phyloP scores from a whole-genome alignment of 345 rosid species.

The Camelina sativa region DNA sequence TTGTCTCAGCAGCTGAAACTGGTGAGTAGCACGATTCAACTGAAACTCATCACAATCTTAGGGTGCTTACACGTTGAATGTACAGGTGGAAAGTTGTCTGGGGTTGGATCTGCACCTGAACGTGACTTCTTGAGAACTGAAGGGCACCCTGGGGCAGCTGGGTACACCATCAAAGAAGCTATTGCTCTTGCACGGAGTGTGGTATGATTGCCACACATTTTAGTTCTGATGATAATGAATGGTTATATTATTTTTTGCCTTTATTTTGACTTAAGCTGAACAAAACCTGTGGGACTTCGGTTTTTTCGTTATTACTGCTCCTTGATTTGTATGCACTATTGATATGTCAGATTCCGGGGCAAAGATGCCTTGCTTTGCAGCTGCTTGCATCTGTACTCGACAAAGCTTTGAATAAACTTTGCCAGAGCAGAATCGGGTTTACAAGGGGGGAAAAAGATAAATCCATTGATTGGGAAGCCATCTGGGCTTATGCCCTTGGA shows the following conservation, averaged over 20 bases:
- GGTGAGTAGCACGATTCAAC: conserved; percentile 50
- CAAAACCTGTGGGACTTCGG: conserved; percentile 3
- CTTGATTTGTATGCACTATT: conserved; percentile 21
- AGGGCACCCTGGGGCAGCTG: conserved; percentile 91
- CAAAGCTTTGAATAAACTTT: conserved; percentile 58
- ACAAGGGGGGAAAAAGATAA: conserved; percentile 35
- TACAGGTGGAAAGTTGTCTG: conserved; percentile 52
- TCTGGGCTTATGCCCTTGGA: conserved; percentile 94
- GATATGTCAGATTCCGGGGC: conserved; percentile 75
- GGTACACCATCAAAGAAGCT: conserved; percentile 90
- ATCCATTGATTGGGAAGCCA: conserved; percentile 81
- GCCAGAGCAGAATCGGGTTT: conserved; percentile 54
- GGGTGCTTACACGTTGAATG: conserved; percentile 37
- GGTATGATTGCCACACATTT: conserved; percentile 54
- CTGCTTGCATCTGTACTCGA: conserved; percentile 81
- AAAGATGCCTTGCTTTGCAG: conserved; percentile 75
- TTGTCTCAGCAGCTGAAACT: conserved; percentile 40
- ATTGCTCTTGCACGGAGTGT: conserved; percentile 78
- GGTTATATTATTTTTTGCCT: not conserved
- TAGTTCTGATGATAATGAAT: conserved; percentile 15
- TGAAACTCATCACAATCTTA: conserved; percentile 7
- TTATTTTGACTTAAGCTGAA: conserved; percentile 26
- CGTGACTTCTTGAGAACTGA: conserved; percentile 87
- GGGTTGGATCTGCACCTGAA: conserved; percentile 56
- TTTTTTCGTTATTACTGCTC: not conserved